Evolutionary conservation across 345 rosid species (phyloP), one percentile per base, ranked within the genome.

Genomic region (Carallia pectinifolia): DNA sequence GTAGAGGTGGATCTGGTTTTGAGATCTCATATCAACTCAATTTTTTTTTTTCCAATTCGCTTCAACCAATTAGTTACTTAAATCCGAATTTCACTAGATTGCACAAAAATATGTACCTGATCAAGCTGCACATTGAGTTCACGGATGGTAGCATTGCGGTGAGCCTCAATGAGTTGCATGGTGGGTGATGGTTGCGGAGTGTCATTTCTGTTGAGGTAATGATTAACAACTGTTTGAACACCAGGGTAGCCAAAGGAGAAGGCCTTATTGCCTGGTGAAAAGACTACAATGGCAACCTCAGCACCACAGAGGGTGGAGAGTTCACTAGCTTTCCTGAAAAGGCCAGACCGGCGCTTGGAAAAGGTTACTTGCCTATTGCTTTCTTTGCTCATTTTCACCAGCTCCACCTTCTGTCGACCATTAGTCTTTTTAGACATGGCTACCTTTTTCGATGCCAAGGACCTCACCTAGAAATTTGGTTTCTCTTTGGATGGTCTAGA

Each of bases 81-180:
- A 27, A 30, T 27, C 8, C 27, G 50, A 23, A 23, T 3, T 7
- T 15, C 60, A 23, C 60, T 0, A 27, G 1, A 19, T 56, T 56
- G 3, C 3, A 56, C 5, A 2, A 1, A 29, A 33, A 2, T 33
- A 33, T 18, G 19, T 53, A 77, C 83, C 69, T 73, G 78, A 53
- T 64, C 59, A 54, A 73, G 66, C 38, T 66, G 73, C 18, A n/a
- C 16, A 71, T 89, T 89, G 54, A 87, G 92, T 30, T 87, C 82
- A 2, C 78, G 80, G 18, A 82, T 61, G 31, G 55, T 53, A 2
- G 80, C 84, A 7, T 82, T 82, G 23, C 84, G 78, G 59, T 69
- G 87, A 40, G 82, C 86, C 69, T 85, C 87, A 6, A 85, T 30
- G 62, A 88, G 77, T 62, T 81, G 82, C 67, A 60, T 56, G n/a